Base-by-base conservation (phyloP, 257 asterid species). In the Craterostigma plantagineum region DNA sequence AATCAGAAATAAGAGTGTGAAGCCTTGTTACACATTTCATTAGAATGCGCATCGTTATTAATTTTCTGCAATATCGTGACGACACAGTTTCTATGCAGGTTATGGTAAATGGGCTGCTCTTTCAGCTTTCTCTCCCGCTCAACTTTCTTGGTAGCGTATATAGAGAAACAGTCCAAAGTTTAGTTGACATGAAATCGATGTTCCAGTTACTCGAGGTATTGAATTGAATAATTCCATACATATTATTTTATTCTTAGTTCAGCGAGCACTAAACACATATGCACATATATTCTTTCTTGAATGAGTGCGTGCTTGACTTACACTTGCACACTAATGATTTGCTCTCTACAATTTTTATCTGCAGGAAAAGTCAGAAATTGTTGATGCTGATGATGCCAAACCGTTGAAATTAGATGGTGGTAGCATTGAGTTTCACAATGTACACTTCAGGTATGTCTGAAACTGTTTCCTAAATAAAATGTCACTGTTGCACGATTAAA, bases 121-220 rank as follows among this genome's bases (percentile, higher is more conserved):
- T 87, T 61, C 98, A 87, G 68, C 77, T 87, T 16, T 87, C 98
- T 40, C 92, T 87, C 61, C 98, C 98, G 9, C 95, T 87, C 54
- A 87, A 77, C 65, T 87, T 87, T 67, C 90, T 82, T 46, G 95
- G 98, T 41, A 67, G 95, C 53, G 98, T 87, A 39, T 87, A 87
- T 58, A 72, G 95, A 64, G 98, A 87, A 67, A 87, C 98, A 9
- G 14, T 82, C 55, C 95, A 87, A 60, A 70, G 95, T 66, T 60
- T 87, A 66, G 69, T 87, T 16, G 98, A 87, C 67, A 70, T 87
- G 95, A 87, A 77, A 62, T 69, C 98, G 69, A 55, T 87, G 98
- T 87, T 87, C 76, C 93, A 87, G 47, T 77, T 87, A 58, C 92
- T 87, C 38, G 98, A 87, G 98, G 98, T 82, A 66, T 56, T 52